These are phyloP conservation scores for Podaxis pistillaris DNA, from an alignment of 768 basidiomycete genomes.

Conservation along the genomic window DNA sequence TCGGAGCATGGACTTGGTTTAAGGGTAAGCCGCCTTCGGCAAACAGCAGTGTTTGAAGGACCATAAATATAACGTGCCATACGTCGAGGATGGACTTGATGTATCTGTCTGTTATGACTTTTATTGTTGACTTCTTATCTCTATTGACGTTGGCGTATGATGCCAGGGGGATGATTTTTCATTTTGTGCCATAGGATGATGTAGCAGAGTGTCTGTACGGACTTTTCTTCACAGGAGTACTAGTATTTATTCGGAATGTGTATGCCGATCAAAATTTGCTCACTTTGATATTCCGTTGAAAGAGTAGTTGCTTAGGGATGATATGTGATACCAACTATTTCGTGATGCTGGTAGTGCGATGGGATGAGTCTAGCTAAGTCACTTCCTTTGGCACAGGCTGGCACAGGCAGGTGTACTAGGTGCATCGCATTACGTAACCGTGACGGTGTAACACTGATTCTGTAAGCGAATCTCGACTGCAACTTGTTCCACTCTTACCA, in stretches of 20 bases:
- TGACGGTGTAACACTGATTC: neutral
- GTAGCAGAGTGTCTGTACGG: neutral
- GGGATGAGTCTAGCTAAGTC: neutral
- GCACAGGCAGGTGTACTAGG: too few species aligned
- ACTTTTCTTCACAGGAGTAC: neutral
- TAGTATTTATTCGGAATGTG: neutral
- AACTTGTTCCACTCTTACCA: neutral
- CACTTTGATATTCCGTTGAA: neutral
- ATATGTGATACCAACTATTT: neutral
- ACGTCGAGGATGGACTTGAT: neutral
- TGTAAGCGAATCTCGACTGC: neutral
- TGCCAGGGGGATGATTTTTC: neutral
- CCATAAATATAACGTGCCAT: too few species aligned
- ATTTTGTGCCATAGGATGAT: neutral
- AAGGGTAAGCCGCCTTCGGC: constrained; percentile 23
- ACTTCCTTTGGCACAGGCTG: too few species aligned
- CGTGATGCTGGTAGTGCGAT: neutral
- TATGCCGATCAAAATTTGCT: neutral
- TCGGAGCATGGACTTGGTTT: constrained; percentile 68
- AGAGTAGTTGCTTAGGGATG: neutral
- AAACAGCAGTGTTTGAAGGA: constrained; percentile 11
- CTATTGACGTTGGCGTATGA: neutral
- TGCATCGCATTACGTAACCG: constrained; percentile 7
- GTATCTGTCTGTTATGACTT: neutral
- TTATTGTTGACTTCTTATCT: neutral